Evolutionary conservation across 2,329 filamentous ascomycete species (phyloP).

Genomic region (Chaetomium globosum): DNA sequence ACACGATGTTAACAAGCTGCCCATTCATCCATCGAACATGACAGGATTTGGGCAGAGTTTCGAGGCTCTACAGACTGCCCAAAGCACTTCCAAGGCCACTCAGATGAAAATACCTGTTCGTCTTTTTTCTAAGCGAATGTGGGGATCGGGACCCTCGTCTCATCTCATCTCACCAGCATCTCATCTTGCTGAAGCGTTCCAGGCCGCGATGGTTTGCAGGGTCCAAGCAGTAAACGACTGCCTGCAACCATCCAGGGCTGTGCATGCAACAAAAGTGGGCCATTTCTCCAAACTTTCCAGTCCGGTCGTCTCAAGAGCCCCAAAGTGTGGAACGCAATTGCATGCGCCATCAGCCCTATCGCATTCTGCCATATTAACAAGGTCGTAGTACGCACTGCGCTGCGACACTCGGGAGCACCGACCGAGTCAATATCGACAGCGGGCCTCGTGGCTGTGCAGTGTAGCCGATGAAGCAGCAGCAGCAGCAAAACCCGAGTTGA

Average conservation of each 20-base stretch:
- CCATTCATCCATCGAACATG: neutral
- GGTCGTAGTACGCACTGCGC: too few species aligned
- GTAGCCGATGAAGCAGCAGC: neutral
- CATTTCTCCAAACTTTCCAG: slow-evolving; percentile 8
- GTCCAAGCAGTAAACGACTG: neutral
- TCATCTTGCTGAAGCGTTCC: slow-evolving; percentile 9
- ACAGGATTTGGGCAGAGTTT: neutral
- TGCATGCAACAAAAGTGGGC: slow-evolving; percentile 12
- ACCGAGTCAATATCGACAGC: too few species aligned
- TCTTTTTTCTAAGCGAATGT: neutral
- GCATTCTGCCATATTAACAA: neutral
- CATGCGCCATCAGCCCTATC: slow-evolving; percentile 28
- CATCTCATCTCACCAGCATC: slow-evolving; percentile 2
- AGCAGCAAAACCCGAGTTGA: neutral
- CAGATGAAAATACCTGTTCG: neutral
- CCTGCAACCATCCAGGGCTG: slow-evolving; percentile 16
- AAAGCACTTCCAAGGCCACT: neutral
- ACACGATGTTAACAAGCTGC: neutral
- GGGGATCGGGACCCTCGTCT: neutral
- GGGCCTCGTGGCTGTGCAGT: slow-evolving; percentile 15
- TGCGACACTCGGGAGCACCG: slow-evolving; percentile 2
- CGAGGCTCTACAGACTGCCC: neutral
- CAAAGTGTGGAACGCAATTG: neutral
- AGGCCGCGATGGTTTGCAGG: slow-evolving; percentile 9
- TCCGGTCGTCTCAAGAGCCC: neutral